Evolutionary conservation across 2,329 filamentous ascomycete genomes (phyloP).

Genomic region (Colletotrichum godetiae): DNA sequence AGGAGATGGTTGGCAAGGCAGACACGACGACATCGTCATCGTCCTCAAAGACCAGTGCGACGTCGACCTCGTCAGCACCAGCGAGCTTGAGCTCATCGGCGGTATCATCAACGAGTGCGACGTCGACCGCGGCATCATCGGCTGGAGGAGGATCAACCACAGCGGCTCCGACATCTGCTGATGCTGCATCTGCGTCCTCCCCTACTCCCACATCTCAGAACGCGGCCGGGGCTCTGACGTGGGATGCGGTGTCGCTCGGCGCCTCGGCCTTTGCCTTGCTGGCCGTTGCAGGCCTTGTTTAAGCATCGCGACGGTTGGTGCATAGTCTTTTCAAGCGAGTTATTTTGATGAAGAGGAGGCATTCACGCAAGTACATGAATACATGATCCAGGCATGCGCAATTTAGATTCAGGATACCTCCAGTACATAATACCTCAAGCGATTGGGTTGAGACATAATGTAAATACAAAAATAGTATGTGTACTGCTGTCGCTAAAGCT

Average conservation of each 20-base stretch:
- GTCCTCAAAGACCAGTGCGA: background rate
- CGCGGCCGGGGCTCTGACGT: background rate
- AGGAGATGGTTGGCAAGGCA: slow-evolving; percentile 11
- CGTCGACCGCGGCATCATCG: background rate
- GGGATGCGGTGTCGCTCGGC: background rate
- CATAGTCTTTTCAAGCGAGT: background rate
- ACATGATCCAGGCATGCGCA: background rate
- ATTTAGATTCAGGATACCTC: background rate
- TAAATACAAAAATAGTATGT: background rate
- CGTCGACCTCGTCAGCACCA: background rate
- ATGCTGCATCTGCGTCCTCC: background rate
- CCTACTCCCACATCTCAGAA: background rate
- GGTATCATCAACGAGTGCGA: background rate
- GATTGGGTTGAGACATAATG: background rate
- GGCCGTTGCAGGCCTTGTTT: background rate
- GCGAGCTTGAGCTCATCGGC: background rate
- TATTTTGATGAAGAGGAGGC: background rate
- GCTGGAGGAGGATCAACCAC: background rate
- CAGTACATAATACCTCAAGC: background rate
- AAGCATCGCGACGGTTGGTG: background rate
- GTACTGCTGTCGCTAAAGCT: background rate
- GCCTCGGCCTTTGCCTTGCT: background rate
- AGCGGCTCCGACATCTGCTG: background rate
- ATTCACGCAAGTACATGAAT: background rate
- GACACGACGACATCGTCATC: slow-evolving; percentile 5